Evolutionary conservation across 306 rosid genomes (phyloP), one percentile per base, ranked within the genome.

Genomic region (Cucumis cinereus): DNA sequence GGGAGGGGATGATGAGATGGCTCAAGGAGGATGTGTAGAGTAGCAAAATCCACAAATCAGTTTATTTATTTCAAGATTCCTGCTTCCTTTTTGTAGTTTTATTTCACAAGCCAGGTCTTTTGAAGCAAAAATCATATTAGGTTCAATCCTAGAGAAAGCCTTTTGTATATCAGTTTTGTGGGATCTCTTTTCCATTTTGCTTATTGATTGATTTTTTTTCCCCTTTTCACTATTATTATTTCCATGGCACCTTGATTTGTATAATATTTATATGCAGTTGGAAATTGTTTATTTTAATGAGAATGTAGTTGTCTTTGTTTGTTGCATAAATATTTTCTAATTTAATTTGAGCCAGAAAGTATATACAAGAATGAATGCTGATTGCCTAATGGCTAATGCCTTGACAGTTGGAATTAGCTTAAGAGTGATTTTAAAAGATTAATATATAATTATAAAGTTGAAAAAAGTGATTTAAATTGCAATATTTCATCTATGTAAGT

Each of bases 111-210:
- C 14, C 74, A 66, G 17, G 30, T 66, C 52, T 66, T 38, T 45
- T 23, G 20, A 67, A 67, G 30, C 53, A 23, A 23, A 22, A 43
- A 45, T 45, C 74, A 69, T 22, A 23, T 69, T 67, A 67, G 53
- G 9, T 66, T 9, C 73, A 66, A 10, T 66, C 52, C 73, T 66
- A 40, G 52, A 66, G 24, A 67, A 67, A n/a, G 33, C 53, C 53
- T 41, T 43, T 7, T 69, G 74, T 69, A 69, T 23, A 69, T 69
- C 74, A 22, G 82, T 10, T 50, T 67, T 40, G 35, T 41, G 56
- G 30, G 52, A 45, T 69, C 36, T 69, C 26, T 69, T 43, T 68
- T 41, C 54, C 73, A 67, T 67, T 67, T 1, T 67, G 73, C 33
- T 67, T 41, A 67, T 67, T 69, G 15, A 13, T 69, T 43, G 13